A percentile compares a stretch with the other conserved stretches of the same genome.
phyloP scores from a whole-genome alignment of 768 basidiomycete species.

The Panaeolus cyanescens region DNA sequence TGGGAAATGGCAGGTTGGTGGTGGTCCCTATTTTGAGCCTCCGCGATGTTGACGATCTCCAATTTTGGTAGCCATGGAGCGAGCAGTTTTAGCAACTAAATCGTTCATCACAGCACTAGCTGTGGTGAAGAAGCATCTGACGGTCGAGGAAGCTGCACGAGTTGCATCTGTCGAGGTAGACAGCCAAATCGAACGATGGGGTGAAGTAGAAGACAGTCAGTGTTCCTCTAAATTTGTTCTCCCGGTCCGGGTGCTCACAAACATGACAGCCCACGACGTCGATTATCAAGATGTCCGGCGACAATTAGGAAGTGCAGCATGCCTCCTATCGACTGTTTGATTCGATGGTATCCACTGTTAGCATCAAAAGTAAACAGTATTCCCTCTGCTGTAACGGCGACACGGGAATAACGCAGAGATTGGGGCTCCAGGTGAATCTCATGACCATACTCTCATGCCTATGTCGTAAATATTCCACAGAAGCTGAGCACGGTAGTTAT shows the following conservation, averaged over 20 bases:
- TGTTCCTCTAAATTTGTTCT: conserved; percentile 32
- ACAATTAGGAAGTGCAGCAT: conserved; percentile 26
- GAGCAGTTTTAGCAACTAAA: conserved; percentile 86
- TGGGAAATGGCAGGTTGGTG: conserved; percentile 90
- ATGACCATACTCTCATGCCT: not conserved
- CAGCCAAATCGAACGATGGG: conserved; percentile 97
- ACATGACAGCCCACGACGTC: conserved; percentile 86
- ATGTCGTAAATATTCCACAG: not conserved
- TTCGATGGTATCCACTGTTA: not conserved
- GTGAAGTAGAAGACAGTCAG: conserved; percentile 98
- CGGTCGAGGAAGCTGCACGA: conserved; percentile 81
- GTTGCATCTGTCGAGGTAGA: conserved; percentile 91
- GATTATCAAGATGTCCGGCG: conserved; percentile 93
- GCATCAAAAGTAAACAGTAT: not conserved
- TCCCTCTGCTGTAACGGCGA: not conserved
- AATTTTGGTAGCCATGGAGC: conserved; percentile 76
- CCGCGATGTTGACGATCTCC: conserved; percentile 1
- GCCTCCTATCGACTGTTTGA: conserved; percentile 21
- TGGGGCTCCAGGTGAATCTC: not conserved
- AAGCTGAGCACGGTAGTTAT: conserved; percentile 1
- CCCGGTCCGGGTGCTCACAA: conserved; percentile 8
- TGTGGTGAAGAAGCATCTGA: conserved; percentile 73
- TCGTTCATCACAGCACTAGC: conserved; percentile 89
- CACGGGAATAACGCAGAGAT: conserved; percentile 2
- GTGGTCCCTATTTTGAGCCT: not conserved